Evolutionary conservation across 768 basidiomycete genomes (phyloP), one percentile per base, ranked within the genome.

Genomic region (Candolleomyces aberdarensis): DNA sequence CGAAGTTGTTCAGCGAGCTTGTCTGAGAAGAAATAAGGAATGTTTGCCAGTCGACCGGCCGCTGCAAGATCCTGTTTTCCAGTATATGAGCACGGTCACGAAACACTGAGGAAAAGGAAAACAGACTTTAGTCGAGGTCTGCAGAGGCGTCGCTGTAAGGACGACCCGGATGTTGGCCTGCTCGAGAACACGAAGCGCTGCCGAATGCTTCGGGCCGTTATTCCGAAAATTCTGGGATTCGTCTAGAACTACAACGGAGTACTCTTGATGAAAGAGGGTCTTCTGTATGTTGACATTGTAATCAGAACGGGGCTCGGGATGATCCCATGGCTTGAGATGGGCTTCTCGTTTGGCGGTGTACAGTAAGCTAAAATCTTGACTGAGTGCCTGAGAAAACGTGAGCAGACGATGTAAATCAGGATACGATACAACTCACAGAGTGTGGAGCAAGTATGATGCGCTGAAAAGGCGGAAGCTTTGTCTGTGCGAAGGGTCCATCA

Each of bases 41-140:
- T 60, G 1, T 74, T 72, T 1, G 64, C 54, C 0, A 76, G 60
- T 3, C 71, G 64, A 3, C 68, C 69, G 66, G 76, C 69, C 0
- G 65, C 60, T 0, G 69, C 62, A 0, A 73, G 22, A 50, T 32
- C 58, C 58, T 59, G 39, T 31, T 5, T 13, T 8, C 5, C 9
- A 10, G 22, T 31, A n/a, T 9, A 15, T 32, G 29, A 32, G 11
- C 11, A 52, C 11, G 10, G 5, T 9, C 29, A 26, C 11, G 9
- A 7, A 9, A 29, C 29, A 32, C 43, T 19, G 44, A 4, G 15
- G 26, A 17, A 39, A 1, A 22, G 10, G n/a, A n/a, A n/a, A n/a
- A n/a, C 31, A 44, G 36, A 71, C 72, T 62, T 67, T 72, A 0
- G 65, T 62, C 3, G 65, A 59, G 2, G 69, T 72, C 7, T 67